These are phyloP conservation scores for Globisporangium okanoganense DNA, from an alignment of 352 stramenopile species.

Conservation along the genomic window DNA sequence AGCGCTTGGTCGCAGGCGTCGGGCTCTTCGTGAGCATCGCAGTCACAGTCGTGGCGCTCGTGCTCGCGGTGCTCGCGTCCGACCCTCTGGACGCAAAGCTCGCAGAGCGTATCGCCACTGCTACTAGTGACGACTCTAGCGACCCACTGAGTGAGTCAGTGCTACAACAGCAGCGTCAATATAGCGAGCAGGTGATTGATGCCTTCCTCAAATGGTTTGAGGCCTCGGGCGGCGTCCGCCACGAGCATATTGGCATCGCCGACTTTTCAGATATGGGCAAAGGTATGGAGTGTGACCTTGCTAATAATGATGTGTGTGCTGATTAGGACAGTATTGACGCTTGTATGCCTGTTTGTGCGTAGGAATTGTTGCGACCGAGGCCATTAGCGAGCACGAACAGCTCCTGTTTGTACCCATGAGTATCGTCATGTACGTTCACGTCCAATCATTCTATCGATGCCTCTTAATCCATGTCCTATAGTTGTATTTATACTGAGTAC, in stretches of 20 bases:
- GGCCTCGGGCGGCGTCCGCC: slow-evolving; percentile 20
- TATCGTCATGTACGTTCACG: slow-evolving; percentile 37
- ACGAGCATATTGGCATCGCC: slow-evolving; percentile 21
- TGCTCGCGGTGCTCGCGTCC: slow-evolving; percentile 6
- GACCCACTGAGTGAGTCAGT: background rate
- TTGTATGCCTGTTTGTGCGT: background rate
- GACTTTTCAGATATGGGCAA: slow-evolving; percentile 34
- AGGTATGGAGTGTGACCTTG: slow-evolving; percentile 19
- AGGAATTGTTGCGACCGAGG: slow-evolving; percentile 27
- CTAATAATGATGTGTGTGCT: no score
- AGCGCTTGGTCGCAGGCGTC: slow-evolving; percentile 6
- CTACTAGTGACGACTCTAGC: background rate
- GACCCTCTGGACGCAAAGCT: background rate
- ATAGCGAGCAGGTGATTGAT: slow-evolving; percentile 1
- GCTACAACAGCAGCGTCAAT: background rate
- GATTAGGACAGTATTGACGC: background rate
- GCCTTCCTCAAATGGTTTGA: slow-evolving; percentile 48
- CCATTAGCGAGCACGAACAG: slow-evolving; percentile 27
- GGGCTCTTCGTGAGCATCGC: slow-evolving; percentile 2
- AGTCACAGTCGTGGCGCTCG: background rate
- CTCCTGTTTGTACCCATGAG: slow-evolving; percentile 39
- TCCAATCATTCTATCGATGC: no score
- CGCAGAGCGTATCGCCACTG: background rate
- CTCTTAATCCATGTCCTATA: background rate
- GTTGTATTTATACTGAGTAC: background rate